Conservation (phyloP, 805 yeast species). For the Metschnikowia chrysomelidarum region DNA sequence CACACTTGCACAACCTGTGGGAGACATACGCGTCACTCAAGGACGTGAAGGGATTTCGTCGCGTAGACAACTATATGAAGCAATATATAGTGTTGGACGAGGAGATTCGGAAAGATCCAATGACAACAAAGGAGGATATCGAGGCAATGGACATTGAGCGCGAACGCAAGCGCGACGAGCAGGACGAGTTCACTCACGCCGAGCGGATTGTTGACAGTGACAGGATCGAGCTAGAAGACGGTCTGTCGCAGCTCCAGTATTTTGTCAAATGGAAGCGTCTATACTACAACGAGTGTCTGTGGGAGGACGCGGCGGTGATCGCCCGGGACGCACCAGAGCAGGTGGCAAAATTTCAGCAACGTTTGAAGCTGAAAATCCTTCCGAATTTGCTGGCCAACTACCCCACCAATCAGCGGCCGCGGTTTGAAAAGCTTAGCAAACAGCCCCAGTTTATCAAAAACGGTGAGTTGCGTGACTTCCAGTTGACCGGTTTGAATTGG, state of each 20-base stretch:
- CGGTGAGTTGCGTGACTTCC: constrained; percentile 95
- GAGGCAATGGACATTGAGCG: constrained; percentile 92
- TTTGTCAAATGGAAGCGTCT: constrained; percentile 92
- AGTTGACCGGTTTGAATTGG: constrained; percentile 97
- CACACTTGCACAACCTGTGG: constrained; percentile 96
- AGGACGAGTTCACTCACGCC: constrained; percentile 77
- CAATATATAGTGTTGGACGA: constrained; percentile 70
- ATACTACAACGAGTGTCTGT: constrained; percentile 92
- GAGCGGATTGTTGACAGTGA: constrained; percentile 89
- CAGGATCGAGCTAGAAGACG: constrained; percentile 62
- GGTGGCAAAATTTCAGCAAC: constrained; percentile 77
- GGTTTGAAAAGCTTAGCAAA: constrained; percentile 77
- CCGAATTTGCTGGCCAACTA: constrained; percentile 81
- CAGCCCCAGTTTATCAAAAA: constrained; percentile 90
- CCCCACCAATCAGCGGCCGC: constrained; percentile 69
- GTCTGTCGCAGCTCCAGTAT: constrained; percentile 69
- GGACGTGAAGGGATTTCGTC: constrained; percentile 69
- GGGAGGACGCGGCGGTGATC: constrained; percentile 91
- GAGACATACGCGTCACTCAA: constrained; percentile 60
- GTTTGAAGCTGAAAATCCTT: constrained; percentile 78
- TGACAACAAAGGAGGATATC: constrained; percentile 84
- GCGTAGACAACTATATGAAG: constrained; percentile 86
- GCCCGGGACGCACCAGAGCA: constrained; percentile 81
- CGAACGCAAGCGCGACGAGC: constrained; percentile 80
- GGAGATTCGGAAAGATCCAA: constrained; percentile 74